Conservation (phyloP, 163 green algal genomes). For the Scenedesmus sp. region DNA sequence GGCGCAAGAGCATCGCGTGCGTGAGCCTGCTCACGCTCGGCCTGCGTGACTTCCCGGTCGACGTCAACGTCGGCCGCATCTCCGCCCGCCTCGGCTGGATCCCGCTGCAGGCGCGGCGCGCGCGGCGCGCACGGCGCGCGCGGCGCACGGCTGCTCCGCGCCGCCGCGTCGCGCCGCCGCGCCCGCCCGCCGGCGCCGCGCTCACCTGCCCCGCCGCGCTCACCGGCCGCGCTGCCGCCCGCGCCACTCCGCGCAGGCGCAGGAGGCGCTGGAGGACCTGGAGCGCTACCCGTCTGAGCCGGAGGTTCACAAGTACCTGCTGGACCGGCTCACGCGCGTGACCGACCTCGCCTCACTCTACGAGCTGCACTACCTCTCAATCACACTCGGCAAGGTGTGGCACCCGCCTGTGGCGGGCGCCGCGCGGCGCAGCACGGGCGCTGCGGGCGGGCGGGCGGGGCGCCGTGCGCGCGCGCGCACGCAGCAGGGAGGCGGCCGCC, state of each 20-base stretch:
- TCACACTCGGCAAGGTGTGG: conserved; percentile 83
- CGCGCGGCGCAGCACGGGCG: too few relatives aligned
- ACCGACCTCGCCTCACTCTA: conserved; percentile 78
- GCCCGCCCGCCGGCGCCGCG: not conserved
- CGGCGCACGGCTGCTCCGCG: too few relatives aligned
- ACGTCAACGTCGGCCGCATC: conserved; percentile 92
- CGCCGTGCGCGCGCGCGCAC: too few relatives aligned
- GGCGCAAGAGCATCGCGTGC: conserved; percentile 75
- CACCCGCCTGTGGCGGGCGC: too few relatives aligned
- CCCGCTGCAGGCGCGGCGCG: conserved; percentile 60
- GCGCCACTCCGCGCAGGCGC: conserved; percentile 73
- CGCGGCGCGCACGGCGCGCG: too few relatives aligned
- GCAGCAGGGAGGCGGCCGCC: too few relatives aligned
- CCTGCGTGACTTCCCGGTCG: conserved; percentile 83
- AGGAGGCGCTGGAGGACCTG: conserved; percentile 75
- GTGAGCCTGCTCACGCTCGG: conserved; percentile 73
- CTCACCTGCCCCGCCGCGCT: conserved; percentile 59
- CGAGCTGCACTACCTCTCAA: conserved; percentile 94
- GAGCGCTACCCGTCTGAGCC: conserved; percentile 81
- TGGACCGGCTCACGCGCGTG: conserved; percentile 62
- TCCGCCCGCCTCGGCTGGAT: conserved; percentile 84
- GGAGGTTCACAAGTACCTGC: conserved; percentile 76
- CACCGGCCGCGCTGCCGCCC: too few relatives aligned
- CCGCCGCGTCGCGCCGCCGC: too few relatives aligned
- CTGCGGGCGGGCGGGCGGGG: too few relatives aligned